Conservation (phyloP, 2,329 filamentous ascomycete species). For the Hawksworthiomyces lignivorus region DNA sequence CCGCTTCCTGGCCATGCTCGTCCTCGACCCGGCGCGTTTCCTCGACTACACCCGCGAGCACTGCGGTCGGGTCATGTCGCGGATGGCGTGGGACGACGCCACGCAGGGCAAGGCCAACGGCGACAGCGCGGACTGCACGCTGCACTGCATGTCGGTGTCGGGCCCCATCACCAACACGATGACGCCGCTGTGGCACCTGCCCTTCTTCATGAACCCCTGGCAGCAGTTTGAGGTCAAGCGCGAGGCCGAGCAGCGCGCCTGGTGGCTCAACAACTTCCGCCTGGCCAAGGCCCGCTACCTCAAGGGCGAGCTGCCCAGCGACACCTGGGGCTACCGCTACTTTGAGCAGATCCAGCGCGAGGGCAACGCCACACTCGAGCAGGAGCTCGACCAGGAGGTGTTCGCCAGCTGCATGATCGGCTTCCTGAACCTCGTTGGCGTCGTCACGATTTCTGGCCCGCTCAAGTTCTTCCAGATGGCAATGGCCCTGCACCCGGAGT, state of each 20-base stretch:
- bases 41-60: conserved; percentile 39
- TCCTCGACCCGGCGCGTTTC: conserved; percentile 39
- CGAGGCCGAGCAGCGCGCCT: conserved; percentile 34
- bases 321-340: conserved; percentile 43
- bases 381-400: conserved; percentile 34
- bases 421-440: conserved; percentile 43
- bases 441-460: conserved; percentile 41
- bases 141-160: conserved; percentile 45
- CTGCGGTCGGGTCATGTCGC: conserved; percentile 42
- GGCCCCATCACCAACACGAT: conserved; percentile 43
- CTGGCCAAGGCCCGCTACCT: conserved; percentile 33
- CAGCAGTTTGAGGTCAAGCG: conserved; percentile 36
- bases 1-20: conserved; percentile 36
- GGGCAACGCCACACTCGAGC: conserved; percentile 32
- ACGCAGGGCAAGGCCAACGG: conserved; percentile 37
- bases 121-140: conserved; percentile 37
- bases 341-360: conserved; percentile 34
- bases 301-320: conserved; percentile 31
- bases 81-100: conserved; percentile 42
- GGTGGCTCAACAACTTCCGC: conserved; percentile 38
- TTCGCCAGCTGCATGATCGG: conserved; percentile 44
- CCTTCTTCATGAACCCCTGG: conserved; percentile 39
- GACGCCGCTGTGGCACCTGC: conserved; percentile 39
- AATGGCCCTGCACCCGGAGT: conserved; percentile 45
- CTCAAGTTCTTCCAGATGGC: conserved; percentile 45